Evolutionary conservation across 1,284 basidiomycete species (phyloP).

Genomic region (Termitomyces sp.): DNA sequence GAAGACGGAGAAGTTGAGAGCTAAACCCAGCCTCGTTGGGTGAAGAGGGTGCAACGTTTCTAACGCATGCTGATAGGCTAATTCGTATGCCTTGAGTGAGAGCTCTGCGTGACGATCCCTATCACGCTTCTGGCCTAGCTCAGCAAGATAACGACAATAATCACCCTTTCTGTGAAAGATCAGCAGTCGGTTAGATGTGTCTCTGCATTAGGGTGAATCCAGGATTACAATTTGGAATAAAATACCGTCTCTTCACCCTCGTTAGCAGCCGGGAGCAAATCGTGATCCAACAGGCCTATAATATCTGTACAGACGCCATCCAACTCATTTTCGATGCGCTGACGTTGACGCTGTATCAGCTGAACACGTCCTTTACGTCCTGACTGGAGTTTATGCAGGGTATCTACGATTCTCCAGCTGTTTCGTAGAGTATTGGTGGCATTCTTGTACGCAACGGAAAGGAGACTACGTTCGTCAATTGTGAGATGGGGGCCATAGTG

Average conservation of each 20-base stretch:
- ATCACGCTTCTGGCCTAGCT: conserved; percentile 50
- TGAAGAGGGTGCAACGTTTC: conserved; percentile 54
- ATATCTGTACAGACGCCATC: conserved; percentile 54
- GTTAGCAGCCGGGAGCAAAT: conserved; percentile 50
- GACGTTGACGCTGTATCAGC: conserved; percentile 33
- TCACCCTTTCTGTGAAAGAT: conserved; percentile 51
- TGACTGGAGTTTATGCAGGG: conserved; percentile 45
- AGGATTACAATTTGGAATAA: conserved; percentile 60
- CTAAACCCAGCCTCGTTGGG: conserved; percentile 80
- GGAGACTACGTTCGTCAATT: conserved; percentile 61
- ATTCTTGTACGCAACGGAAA: conserved; percentile 70
- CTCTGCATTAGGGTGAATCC: neutral
- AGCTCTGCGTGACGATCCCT: conserved; percentile 42
- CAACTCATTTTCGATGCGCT: conserved; percentile 53
- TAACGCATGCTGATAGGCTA: conserved; percentile 61
- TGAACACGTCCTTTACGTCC: neutral
- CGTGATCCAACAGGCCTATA: conserved; percentile 46
- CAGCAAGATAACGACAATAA: conserved; percentile 66
- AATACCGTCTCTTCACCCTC: conserved; percentile 64
- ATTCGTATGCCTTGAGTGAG: conserved; percentile 60
- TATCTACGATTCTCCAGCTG: conserved; percentile 58
- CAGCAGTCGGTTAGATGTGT: neutral
- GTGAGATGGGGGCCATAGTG: conserved; percentile 45
- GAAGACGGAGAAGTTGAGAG: conserved; percentile 95
- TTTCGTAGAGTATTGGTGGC: conserved; percentile 55